Percentiles rank a stretch among this genome's conserved stretches.
These are phyloP conservation scores for Trichophyton equinum DNA, from an alignment of 2,329 filamentous ascomycete genomes.

Conservation along the genomic window DNA sequence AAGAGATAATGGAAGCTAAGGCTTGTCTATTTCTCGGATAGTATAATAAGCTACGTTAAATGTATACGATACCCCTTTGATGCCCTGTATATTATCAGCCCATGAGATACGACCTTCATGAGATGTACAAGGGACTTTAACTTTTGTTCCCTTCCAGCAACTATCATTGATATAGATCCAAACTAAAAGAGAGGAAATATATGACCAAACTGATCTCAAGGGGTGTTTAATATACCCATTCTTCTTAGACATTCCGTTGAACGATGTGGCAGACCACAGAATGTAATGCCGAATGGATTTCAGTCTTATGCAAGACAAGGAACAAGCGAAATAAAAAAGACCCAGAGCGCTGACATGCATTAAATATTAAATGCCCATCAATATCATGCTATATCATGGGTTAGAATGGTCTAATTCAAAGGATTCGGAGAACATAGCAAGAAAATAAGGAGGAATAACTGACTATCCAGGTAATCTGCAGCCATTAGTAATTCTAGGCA, in stretches of 20 bases:
- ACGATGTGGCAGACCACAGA: slow-evolving; percentile 2
- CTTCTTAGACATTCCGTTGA: slow-evolving; percentile 1
- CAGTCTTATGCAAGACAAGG: no score
- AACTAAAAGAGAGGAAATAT: not conserved
- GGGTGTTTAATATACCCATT: not conserved
- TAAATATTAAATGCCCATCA: not conserved
- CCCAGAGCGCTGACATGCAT: not conserved
- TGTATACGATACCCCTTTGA: not conserved
- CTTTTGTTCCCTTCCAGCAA: not conserved
- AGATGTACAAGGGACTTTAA: not conserved
- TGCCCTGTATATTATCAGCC: not conserved
- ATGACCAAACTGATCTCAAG: not conserved
- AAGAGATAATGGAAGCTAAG: not conserved
- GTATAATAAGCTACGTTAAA: not conserved
- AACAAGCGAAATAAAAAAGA: not conserved
- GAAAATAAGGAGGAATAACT: not conserved
- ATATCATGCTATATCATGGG: not conserved
- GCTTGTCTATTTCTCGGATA: not conserved
- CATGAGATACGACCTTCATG: not conserved
- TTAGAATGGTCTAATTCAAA: not conserved
- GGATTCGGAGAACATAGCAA: not conserved
- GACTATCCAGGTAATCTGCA: slow-evolving; percentile 50
- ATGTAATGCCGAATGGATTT: slow-evolving; percentile 1
- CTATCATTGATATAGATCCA: not conserved
- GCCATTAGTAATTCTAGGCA: slow-evolving; percentile 55